Evolutionary conservation across 441 rosid species (phyloP).

Genomic region (Corymbia calophylla): DNA sequence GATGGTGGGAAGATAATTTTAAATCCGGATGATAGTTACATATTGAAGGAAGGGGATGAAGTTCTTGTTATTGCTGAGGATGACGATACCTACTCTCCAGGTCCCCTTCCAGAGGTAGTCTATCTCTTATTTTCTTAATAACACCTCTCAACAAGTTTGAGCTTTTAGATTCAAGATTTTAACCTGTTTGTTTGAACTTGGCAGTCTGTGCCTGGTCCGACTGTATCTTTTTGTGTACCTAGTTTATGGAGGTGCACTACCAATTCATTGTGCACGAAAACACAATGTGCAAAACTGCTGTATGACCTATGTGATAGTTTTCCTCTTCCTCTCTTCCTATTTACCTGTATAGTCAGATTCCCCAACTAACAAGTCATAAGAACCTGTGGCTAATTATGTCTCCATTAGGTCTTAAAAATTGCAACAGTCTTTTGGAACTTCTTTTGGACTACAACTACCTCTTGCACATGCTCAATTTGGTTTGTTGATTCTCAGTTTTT

Average conservation of each 20-base stretch:
- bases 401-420: neutral
- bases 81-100: constrained; percentile 81
- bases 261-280: neutral
- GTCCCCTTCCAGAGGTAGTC: constrained; percentile 69
- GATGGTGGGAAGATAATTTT: constrained; percentile 63
- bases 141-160: neutral
- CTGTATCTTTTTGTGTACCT: neutral
- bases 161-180: neutral
- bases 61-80: constrained; percentile 91
- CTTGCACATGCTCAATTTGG: neutral
- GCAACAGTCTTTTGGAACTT: neutral
- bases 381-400: neutral
- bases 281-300: neutral
- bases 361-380: neutral
- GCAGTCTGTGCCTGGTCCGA: neutral
- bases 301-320: neutral
- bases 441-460: neutral
- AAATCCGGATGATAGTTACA: constrained; percentile 67
- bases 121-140: constrained; percentile 3
- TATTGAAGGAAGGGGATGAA: constrained; percentile 77
- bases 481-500: constrained; percentile 1
- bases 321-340: neutral
- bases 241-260: neutral
- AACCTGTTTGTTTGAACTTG: neutral
- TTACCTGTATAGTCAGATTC: neutral